Base-by-base conservation (phyloP, 169 alveolate species). In the Plasmodium falciparum region DNA sequence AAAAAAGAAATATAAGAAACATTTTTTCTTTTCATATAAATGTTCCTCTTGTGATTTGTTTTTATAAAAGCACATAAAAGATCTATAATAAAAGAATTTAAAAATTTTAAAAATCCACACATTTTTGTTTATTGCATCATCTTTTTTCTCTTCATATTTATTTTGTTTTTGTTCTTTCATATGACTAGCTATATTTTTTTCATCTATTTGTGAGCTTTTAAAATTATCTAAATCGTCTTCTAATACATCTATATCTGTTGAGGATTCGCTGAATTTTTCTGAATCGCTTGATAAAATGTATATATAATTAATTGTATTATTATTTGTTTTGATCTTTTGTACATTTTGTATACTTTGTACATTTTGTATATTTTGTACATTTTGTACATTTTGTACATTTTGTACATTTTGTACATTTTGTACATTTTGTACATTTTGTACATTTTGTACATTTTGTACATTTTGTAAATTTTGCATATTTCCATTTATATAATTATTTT, bases 181-280 rank as follows among this genome's bases (percentile, higher is more conserved):
- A 11, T 7, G 20, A 33, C 9, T 20, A 39, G 20, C 45, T 43
- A 20, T 24, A 12, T 47, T 15, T 47, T 3, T 24, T 50, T 52
- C 63, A 15, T 56, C 47, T 20, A 7, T 65, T 11, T 20, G 24
- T 33, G 11, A 29, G 9, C 70, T 66, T 78, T 49, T 58, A 78
- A 50, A 78, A 33, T 59, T 47, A 20, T 78, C 80, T 47, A 78
- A 50, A 66, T 29, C 20, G 7, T 50, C 52, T 17, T 66, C 70
- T n/a, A 78, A 20, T 22, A 24, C 66, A 7, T 45, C 61, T 3
- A 5, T 45, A 2, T 56, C 89, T 33, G 45, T 78, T 20, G 73
- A 69, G 2, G 89, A 78, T 58, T 75, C 65, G 47, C 89, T 78
- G n/a, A 78, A 78, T 43, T 78, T 78, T 58, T 78, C 89, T 45